Percentiles rank a stretch among this genome's conserved stretches.
Evolutionary conservation across 495 filamentous ascomycete genomes (phyloP).

Genomic region (Penicillium bovifimosum): DNA sequence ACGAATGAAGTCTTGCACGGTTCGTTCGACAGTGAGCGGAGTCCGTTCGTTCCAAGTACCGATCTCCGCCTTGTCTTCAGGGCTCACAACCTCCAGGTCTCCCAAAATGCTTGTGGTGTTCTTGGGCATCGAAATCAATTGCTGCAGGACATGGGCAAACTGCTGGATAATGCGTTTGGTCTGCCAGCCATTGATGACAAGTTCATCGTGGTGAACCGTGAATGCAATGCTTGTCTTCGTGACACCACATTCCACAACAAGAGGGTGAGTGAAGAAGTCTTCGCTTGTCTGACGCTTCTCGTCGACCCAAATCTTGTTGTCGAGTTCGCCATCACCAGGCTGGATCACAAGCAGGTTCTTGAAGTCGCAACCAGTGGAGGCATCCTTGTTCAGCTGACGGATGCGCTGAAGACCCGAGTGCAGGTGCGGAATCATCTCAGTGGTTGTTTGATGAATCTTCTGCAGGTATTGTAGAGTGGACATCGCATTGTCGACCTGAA

Average conservation of each 20-base stretch:
- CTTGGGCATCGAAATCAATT: slow-evolving; percentile 27
- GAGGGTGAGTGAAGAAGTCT: slow-evolving; percentile 47
- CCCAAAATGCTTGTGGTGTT: slow-evolving; percentile 23
- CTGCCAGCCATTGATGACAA: slow-evolving; percentile 34
- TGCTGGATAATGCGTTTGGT: slow-evolving; percentile 30
- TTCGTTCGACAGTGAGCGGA: slow-evolving; percentile 30
- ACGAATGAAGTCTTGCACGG: slow-evolving; percentile 43
- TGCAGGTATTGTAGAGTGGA: slow-evolving; percentile 37
- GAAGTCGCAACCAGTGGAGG: slow-evolving; percentile 54
- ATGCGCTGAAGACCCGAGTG: slow-evolving; percentile 43
- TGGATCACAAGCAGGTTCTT: slow-evolving; percentile 58
- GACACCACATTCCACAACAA: slow-evolving; percentile 44
- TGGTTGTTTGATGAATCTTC: slow-evolving; percentile 36
- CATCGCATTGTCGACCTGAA: slow-evolving; percentile 35
- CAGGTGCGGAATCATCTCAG: slow-evolving; percentile 47
- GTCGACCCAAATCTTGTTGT: slow-evolving; percentile 36
- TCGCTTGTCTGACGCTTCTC: slow-evolving; percentile 41
- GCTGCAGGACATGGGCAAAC: slow-evolving; percentile 31
- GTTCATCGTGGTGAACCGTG: slow-evolving; percentile 36
- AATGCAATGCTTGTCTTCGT: slow-evolving; percentile 23
- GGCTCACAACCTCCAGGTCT: slow-evolving; percentile 30
- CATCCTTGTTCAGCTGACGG: slow-evolving; percentile 32
- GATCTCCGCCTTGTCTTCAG: slow-evolving; percentile 31
- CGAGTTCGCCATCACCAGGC: slow-evolving; percentile 25
- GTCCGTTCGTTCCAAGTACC: slow-evolving; percentile 29